Conservation (phyloP, 2,329 filamentous ascomycete species). For the Hypoxylon sp. region DNA sequence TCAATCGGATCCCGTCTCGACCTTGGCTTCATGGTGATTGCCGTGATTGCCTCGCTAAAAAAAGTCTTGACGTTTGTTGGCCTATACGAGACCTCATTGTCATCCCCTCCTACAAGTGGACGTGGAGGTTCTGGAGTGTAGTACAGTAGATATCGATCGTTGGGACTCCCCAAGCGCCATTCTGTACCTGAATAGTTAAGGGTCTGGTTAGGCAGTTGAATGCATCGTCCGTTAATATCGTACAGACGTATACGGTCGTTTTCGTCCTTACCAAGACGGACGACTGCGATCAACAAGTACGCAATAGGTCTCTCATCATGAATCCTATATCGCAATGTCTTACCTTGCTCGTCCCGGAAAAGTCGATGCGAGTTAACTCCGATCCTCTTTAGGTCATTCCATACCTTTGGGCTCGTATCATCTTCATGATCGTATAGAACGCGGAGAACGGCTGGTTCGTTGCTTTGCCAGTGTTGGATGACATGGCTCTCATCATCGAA, state of each 20-base stretch:
- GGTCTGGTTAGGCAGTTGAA: neutral
- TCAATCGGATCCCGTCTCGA: no score
- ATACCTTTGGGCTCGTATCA: neutral
- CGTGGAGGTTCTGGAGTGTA: neutral
- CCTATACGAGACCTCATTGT: no score
- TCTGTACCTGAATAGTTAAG: neutral
- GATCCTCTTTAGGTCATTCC: no score
- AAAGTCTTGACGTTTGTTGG: no score
- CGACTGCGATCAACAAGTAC: neutral
- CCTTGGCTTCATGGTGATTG: no score
- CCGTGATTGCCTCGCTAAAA: no score
- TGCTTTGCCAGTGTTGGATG: neutral
- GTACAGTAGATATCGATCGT: neutral
- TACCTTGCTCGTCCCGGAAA: no score
- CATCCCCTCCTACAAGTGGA: no score
- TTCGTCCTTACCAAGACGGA: neutral
- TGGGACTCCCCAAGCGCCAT: neutral
- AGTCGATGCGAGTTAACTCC: no score
- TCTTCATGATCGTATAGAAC: neutral
- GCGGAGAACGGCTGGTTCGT: neutral
- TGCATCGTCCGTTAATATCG: neutral
- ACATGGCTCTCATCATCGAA: neutral
- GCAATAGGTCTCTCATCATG: neutral
- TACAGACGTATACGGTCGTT: neutral
- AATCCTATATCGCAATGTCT: no score